Evolutionary conservation across 768 basidiomycete genomes (phyloP).

Genomic region (Mrakia frigida): DNA sequence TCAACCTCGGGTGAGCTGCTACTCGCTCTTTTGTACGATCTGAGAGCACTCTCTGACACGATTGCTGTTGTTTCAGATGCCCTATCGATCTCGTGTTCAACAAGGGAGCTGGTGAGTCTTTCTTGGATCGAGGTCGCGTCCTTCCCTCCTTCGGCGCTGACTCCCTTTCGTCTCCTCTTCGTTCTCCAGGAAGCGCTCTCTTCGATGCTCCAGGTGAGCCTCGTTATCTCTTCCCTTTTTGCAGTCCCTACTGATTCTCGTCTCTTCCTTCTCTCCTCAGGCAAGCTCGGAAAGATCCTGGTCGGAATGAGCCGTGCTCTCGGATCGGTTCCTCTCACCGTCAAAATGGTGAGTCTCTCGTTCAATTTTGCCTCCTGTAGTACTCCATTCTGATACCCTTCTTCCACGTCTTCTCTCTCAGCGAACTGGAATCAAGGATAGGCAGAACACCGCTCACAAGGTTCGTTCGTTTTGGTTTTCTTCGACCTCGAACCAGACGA

Average conservation of each 20-base stretch:
- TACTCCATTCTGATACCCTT: background rate
- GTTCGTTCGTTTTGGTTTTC: background rate
- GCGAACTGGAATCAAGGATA: constrained; percentile 83
- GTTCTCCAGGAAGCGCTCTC: no score
- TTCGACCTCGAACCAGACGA: background rate
- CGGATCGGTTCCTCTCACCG: constrained; percentile 74
- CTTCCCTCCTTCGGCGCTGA: background rate
- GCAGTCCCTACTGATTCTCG: constrained; percentile 50
- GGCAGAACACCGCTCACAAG: constrained; percentile 78
- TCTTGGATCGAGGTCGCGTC: background rate
- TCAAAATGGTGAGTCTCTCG: constrained; percentile 43
- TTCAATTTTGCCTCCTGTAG: background rate
- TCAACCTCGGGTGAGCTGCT: constrained; percentile 53
- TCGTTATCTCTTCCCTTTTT: background rate
- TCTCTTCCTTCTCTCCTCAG: background rate
- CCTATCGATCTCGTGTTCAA: constrained; percentile 64
- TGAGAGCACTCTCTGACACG: background rate
- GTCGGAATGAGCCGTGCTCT: constrained; percentile 86
- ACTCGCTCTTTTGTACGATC: no score
- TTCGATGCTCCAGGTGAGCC: background rate
- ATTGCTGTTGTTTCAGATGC: constrained; percentile 51
- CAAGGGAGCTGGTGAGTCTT: constrained; percentile 25
- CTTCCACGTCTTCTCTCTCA: constrained; percentile 14
- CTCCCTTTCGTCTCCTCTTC: background rate
- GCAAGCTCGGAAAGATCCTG: constrained; percentile 77